phyloP scores from a whole-genome alignment of 192 early-diverging fungal species.

The Mortierella hygrophila region DNA sequence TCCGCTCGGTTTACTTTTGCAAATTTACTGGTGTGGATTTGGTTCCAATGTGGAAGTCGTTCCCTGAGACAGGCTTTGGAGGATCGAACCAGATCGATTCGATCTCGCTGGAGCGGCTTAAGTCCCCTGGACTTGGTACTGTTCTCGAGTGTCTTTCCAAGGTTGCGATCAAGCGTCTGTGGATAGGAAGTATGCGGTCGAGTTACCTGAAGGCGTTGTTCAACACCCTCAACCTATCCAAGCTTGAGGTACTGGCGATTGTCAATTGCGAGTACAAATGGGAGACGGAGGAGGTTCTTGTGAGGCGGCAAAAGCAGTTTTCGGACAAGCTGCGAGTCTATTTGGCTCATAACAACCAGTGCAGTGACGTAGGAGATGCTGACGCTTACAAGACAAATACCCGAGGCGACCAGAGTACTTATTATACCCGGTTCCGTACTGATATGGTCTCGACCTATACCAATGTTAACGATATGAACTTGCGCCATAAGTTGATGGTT shows the following conservation, averaged over 20 bases:
- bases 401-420: background rate
- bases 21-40: background rate
- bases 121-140: background rate
- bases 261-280: background rate
- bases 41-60: background rate
- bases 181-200: background rate
- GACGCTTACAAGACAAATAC: background rate
- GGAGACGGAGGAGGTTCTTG: background rate
- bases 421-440: background rate
- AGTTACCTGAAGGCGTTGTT: background rate
- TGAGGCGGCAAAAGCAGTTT: background rate
- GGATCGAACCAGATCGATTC: conserved; percentile 1
- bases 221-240: background rate
- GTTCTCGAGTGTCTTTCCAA: background rate
- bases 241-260: background rate
- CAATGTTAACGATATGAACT: background rate
- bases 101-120: background rate
- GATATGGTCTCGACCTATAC: background rate
- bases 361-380: background rate
- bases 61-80: background rate
- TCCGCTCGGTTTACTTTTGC: background rate
- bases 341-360: background rate
- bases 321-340: background rate
- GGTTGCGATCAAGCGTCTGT: conserved; percentile 2
- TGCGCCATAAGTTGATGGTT: background rate